Evolutionary conservation across 306 rosid species (phyloP).

Genomic region (Crataegus laevigata): DNA sequence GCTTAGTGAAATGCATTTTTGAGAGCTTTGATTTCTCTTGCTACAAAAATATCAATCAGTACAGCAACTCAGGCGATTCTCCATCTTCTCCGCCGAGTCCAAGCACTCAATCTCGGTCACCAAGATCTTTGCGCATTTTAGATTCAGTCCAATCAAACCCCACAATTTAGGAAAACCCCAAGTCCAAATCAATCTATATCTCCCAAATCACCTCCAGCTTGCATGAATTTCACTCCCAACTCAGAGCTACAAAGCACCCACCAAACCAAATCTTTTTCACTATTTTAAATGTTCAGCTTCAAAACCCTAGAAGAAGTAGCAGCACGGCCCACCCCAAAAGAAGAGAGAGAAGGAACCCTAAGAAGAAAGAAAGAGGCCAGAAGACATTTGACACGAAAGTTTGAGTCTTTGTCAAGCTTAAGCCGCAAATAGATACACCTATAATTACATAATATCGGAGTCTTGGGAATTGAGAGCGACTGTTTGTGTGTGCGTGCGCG

Average conservation of each 20-base stretch:
- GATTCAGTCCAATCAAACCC: conserved; percentile 18
- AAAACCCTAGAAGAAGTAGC: conserved; percentile 42
- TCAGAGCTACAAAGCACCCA: neutral
- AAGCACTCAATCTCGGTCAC: conserved; percentile 11
- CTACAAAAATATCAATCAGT: conserved; percentile 1
- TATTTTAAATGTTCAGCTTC: conserved; percentile 10
- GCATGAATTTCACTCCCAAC: conserved; percentile 11
- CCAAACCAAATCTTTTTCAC: neutral
- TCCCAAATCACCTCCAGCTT: neutral
- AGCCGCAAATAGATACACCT: neutral
- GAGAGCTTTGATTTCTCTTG: neutral
- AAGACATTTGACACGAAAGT: conserved; percentile 9
- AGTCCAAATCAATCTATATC: neutral
- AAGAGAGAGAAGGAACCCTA: conserved; percentile 22
- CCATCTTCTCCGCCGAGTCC: conserved; percentile 25
- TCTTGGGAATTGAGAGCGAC: conserved; percentile 26
- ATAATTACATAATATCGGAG: neutral
- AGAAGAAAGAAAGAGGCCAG: conserved; percentile 1
- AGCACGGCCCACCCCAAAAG: neutral
- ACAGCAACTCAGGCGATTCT: conserved; percentile 14
- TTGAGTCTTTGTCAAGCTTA: neutral
- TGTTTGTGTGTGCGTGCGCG: neutral
- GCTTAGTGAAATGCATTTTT: conserved; percentile 94
- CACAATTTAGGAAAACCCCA: neutral
- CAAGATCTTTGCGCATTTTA: conserved; percentile 30